These are phyloP conservation scores for Debaryomyces tyrocola DNA, from an alignment of 805 yeast species.

Conservation along the genomic window DNA sequence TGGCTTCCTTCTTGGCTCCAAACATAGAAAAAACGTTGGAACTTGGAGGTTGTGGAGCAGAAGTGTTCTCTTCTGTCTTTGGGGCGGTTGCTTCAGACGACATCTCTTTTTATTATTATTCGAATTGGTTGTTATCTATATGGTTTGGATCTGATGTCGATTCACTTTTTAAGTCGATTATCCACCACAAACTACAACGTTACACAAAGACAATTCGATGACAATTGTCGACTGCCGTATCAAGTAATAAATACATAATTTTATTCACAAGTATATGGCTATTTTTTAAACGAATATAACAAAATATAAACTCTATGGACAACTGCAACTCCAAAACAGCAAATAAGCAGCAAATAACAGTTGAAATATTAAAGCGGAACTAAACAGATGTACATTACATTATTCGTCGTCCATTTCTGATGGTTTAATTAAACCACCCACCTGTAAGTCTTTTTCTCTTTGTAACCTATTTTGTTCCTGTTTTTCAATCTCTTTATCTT, in stretches of 20 bases:
- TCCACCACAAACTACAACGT: not conserved
- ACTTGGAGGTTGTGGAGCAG: conserved; percentile 63
- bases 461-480: conserved; percentile 67
- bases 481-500: conserved; percentile 80
- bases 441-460: conserved; percentile 77
- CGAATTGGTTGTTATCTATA: not conserved
- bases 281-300: not conserved
- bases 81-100: conserved; percentile 31
- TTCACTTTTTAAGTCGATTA: not conserved
- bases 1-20: conserved; percentile 83
- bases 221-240: not conserved
- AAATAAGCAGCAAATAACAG: not conserved
- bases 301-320: not conserved
- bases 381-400: not conserved
- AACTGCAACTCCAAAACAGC: not conserved
- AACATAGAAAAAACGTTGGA: conserved; percentile 91
- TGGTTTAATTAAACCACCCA: conserved; percentile 94
- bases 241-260: not conserved
- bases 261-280: not conserved
- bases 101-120: conserved; percentile 13
- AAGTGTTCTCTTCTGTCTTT: conserved; percentile 25
- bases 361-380: not conserved
- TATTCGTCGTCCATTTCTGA: conserved; percentile 83
- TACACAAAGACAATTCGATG: not conserved
- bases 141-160: not conserved